phyloP scores from a whole-genome alignment of 1,139 yeast species.

The Pneumocystis jirovecii region DNA sequence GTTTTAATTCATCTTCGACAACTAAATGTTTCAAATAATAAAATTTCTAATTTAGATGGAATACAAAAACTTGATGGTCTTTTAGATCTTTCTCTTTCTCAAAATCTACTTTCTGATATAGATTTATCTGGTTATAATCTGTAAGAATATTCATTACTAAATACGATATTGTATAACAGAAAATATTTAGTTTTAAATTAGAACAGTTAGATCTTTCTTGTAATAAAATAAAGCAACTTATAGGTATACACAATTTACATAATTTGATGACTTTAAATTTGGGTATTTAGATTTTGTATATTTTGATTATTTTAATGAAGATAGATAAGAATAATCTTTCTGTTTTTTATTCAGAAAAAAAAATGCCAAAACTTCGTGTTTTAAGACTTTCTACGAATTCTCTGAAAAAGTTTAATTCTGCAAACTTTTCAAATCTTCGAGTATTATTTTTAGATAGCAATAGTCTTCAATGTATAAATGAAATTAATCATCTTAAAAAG shows the following conservation, averaged over 20 bases:
- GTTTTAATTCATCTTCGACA: slow-evolving; percentile 21
- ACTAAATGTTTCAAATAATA: slow-evolving; percentile 20
- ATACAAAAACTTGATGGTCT: slow-evolving; percentile 21
- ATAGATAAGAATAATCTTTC: slow-evolving; percentile 12
- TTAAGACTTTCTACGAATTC: slow-evolving; percentile 13
- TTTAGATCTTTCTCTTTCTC: slow-evolving; percentile 18
- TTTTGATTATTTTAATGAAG: not conserved
- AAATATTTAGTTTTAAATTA: slow-evolving; percentile 13
- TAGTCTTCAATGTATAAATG: slow-evolving; percentile 12
- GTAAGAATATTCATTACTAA: not conserved
- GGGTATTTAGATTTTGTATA: slow-evolving; percentile 5
- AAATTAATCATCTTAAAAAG: slow-evolving; percentile 9
- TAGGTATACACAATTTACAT: slow-evolving; percentile 17
- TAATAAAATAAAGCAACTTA: slow-evolving; percentile 18
- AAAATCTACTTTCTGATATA: slow-evolving; percentile 18
- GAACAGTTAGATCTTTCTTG: slow-evolving; percentile 19
- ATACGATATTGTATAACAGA: not conserved
- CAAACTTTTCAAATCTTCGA: slow-evolving; percentile 16
- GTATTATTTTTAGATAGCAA: slow-evolving; percentile 19
- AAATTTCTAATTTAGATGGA: slow-evolving; percentile 20
- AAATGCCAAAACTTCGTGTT: slow-evolving; percentile 13
- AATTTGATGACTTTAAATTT: slow-evolving; percentile 13
- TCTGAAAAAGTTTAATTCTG: slow-evolving; percentile 11
- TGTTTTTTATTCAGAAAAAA: slow-evolving; percentile 5
- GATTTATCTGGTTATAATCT: slow-evolving; percentile 13